These are phyloP conservation scores for Dissophora ornata DNA, from an alignment of 192 early-diverging fungal species.

Conservation along the genomic window DNA sequence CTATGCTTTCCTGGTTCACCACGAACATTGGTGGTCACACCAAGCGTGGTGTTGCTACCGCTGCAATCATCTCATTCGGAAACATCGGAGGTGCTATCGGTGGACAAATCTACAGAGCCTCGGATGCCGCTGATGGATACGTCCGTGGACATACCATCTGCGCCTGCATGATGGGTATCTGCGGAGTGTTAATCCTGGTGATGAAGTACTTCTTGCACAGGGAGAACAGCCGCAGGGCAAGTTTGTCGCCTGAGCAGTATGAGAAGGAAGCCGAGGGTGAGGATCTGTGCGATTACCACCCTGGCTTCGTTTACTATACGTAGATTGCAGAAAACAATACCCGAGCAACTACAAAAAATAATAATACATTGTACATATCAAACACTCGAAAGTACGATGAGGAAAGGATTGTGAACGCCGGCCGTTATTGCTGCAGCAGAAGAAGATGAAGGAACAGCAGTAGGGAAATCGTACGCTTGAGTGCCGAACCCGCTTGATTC, in stretches of 20 bases:
- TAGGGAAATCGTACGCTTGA: no score
- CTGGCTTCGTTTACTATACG: constrained; percentile 47
- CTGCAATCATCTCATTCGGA: constrained; percentile 73
- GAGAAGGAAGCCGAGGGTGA: constrained; percentile 50
- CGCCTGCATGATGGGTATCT: constrained; percentile 62
- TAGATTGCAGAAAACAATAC: no score
- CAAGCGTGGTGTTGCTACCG: constrained; percentile 76
- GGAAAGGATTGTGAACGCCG: no score
- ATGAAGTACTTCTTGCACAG: constrained; percentile 65
- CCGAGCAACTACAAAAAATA: no score
- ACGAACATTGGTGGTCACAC: constrained; percentile 78
- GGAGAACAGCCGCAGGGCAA: constrained; percentile 70
- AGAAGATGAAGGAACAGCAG: no score
- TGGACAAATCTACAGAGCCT: constrained; percentile 76
- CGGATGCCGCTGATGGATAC: constrained; percentile 67
- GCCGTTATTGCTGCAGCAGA: no score
- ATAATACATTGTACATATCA: neutral
- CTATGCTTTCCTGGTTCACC: constrained; percentile 73
- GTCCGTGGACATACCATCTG: constrained; percentile 59
- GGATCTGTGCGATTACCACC: constrained; percentile 61
- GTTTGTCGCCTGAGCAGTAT: constrained; percentile 61
- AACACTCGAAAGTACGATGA: no score
- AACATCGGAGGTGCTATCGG: constrained; percentile 81
- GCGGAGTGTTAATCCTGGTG: constrained; percentile 57
- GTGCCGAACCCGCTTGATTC: no score